These are phyloP conservation scores for Zoysia japonica DNA, from an alignment of 176 grass and related monocot genomes.

Conservation along the genomic window DNA sequence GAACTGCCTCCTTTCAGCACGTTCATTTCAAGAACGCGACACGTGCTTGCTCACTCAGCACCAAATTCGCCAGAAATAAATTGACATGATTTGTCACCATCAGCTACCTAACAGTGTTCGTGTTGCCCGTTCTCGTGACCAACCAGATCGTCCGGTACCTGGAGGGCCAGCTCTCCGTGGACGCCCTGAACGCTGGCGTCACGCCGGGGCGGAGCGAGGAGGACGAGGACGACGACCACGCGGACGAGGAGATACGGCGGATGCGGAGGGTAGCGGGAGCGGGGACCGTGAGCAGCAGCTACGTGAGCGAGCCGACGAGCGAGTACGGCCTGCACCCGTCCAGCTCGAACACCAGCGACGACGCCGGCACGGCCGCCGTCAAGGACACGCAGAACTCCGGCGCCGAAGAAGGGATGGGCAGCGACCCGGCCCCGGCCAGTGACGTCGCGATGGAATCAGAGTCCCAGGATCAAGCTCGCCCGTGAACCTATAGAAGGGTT, in stretches of 20 bases:
- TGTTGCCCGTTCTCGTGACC: not conserved
- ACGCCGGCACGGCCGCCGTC: conserved; percentile 27
- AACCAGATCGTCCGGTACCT: conserved; percentile 69
- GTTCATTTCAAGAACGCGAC: not conserved
- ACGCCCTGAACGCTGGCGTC: conserved; percentile 65
- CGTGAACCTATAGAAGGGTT: not conserved
- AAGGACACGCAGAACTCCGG: not conserved
- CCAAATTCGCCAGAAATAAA: not conserved
- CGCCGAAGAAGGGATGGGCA: not conserved
- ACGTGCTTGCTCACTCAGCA: not conserved
- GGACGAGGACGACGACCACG: conserved; percentile 22
- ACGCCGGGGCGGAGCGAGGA: conserved; percentile 58
- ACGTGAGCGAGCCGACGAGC: conserved; percentile 57
- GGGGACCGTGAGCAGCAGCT: conserved; percentile 32
- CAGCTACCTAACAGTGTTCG: not conserved
- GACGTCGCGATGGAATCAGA: not conserved
- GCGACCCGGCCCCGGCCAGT: conserved; percentile 11
- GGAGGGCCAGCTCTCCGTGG: conserved; percentile 77
- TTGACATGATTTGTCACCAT: not conserved
- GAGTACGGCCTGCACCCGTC: conserved; percentile 50
- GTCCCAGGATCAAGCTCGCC: not conserved
- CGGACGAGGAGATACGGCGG: conserved; percentile 36
- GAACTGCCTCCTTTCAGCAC: not conserved
- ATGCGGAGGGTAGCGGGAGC: conserved; percentile 57
- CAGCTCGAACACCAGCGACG: conserved; percentile 42